Evolutionary conservation across 306 rosid species (phyloP), one percentile per base, ranked within the genome.

Genomic region (Quercus engelmannii): DNA sequence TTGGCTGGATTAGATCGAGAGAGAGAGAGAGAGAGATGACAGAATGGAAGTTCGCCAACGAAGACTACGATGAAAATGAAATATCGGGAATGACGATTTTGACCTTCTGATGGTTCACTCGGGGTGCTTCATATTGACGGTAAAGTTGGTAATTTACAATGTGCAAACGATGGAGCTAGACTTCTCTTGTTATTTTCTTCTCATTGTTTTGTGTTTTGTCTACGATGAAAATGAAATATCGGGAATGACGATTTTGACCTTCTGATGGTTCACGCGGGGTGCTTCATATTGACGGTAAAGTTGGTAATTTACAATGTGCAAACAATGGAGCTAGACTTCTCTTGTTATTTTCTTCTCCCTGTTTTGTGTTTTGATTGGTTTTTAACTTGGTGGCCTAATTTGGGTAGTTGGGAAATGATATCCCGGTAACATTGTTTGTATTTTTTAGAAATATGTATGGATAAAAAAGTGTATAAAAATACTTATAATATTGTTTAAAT

Each of bases 1-100:
- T 20, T 49, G 35, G 78, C 31, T 63, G 77, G 77, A 54, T 74
- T 51, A 68, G 87, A 84, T 73, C 77, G 80, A 33, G 38, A 17
- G 31, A 20, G 49, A 17, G 30, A 20, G 82, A 33, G 30, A 20
- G 49, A 17, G 73, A 17, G 59, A 31, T 2, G 38, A 77, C 0
- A 55, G 6, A 76, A 51, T 25, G 21, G 17, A 18, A 58, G 79
- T 54, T 15, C 25, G 18, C 14, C 35, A 43, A 73, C 84, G 84
- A 80, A 57, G 84, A 56, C 74, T 49, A 12, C 79, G 46, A 80
- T 56, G 25, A 76, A 80, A 51, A 62, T 63, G 55, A 35, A 38
- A 38, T 38, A 38, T 38, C 46, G 0, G 46, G 25, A 83, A 11
- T 78, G 86, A 69, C 83, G 21, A 21, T 43, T 70, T 43, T 61